Conservation (phyloP, 805 yeast species). For the Candida xiaguanensis region DNA sequence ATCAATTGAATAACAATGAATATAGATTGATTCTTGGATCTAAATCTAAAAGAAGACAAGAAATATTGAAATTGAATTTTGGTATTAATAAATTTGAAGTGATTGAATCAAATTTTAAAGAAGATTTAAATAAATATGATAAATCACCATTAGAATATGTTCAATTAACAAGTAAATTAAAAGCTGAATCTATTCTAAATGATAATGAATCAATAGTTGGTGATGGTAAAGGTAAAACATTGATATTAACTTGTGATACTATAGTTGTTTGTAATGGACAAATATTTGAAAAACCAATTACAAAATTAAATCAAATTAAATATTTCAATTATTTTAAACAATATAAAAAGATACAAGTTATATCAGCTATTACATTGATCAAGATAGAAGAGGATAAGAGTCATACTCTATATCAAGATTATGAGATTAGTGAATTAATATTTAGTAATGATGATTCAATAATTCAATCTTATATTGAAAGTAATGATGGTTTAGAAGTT, state of each 20-base stretch:
- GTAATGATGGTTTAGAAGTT: slow-evolving; percentile 73
- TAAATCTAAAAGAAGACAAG: slow-evolving; percentile 75
- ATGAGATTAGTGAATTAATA: slow-evolving; percentile 41
- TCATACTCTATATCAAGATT: slow-evolving; percentile 15
- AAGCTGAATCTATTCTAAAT: slow-evolving; percentile 61
- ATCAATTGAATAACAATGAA: not conserved
- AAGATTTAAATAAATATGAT: slow-evolving; percentile 58
- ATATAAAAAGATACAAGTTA: slow-evolving; percentile 23
- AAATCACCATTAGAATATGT: slow-evolving; percentile 57
- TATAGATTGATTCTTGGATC: slow-evolving; percentile 65
- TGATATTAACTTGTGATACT: slow-evolving; percentile 71
- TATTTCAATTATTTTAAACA: slow-evolving; percentile 25
- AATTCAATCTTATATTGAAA: slow-evolving; percentile 56
- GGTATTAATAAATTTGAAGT: slow-evolving; percentile 46
- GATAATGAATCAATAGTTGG: slow-evolving; percentile 24
- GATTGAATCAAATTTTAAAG: slow-evolving; percentile 69
- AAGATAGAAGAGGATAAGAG: slow-evolving; percentile 9
- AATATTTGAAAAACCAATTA: slow-evolving; percentile 80
- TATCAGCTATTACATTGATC: slow-evolving; percentile 31
- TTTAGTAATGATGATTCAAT: slow-evolving; percentile 47
- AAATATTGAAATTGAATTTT: slow-evolving; percentile 57
- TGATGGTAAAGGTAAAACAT: slow-evolving; percentile 14
- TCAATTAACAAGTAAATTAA: slow-evolving; percentile 60
- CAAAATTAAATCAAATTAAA: slow-evolving; percentile 22
- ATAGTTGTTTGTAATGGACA: slow-evolving; percentile 54